phyloP scores from a whole-genome alignment of 768 basidiomycete genomes.

The Suillus decipiens region DNA sequence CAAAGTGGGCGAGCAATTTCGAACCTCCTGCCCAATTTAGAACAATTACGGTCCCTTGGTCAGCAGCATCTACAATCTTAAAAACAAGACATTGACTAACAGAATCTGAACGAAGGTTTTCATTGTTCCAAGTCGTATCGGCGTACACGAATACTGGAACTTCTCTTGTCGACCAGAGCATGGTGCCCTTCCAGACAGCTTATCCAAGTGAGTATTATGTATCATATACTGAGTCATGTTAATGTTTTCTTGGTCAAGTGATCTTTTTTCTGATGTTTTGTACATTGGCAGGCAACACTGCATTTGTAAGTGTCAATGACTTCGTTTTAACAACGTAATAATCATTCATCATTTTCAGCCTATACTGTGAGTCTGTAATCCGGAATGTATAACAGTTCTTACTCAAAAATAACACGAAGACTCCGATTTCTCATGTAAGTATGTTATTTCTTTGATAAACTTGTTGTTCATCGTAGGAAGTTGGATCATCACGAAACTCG shows the following conservation, averaged over 20 bases:
- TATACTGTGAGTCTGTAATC: conserved; percentile 65
- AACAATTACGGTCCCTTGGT: conserved; percentile 68
- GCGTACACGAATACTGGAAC: conserved; percentile 89
- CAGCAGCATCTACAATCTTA: conserved; percentile 14
- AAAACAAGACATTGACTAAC: neutral
- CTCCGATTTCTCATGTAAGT: conserved; percentile 82
- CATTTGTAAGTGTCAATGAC: conserved; percentile 67
- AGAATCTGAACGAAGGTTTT: conserved; percentile 56
- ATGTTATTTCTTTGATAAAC: neutral
- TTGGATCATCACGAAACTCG: conserved; percentile 68
- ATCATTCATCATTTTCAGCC: conserved; percentile 50
- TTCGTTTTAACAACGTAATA: neutral
- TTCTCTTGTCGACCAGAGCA: conserved; percentile 85
- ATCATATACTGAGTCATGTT: neutral
- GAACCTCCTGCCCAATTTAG: conserved; percentile 57
- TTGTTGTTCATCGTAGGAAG: conserved; percentile 40
- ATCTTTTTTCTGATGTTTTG: conserved; percentile 69
- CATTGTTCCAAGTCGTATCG: conserved; percentile 82
- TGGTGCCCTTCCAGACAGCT: conserved; percentile 89
- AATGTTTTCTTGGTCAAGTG: conserved; percentile 34
- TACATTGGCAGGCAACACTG: conserved; percentile 91
- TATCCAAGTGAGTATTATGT: conserved; percentile 47
- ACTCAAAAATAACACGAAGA: conserved; percentile 38
- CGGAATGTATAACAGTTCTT: neutral
- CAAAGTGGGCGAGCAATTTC: conserved; percentile 63